These are phyloP conservation scores for Boletus edulis DNA, from an alignment of 768 basidiomycete genomes.

Conservation along the genomic window DNA sequence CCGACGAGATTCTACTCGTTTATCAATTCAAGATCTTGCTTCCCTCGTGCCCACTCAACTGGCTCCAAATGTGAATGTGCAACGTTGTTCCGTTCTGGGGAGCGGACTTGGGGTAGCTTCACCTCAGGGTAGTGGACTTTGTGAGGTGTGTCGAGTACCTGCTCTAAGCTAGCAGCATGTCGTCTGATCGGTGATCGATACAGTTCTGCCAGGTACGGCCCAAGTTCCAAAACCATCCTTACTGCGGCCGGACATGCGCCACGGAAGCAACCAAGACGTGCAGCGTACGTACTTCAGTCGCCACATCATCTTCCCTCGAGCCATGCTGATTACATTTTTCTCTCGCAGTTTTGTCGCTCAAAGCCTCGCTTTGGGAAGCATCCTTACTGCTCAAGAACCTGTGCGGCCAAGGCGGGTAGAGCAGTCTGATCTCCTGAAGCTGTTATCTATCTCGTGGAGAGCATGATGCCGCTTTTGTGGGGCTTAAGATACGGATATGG, in stretches of 20 bases:
- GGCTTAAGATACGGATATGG: not conserved
- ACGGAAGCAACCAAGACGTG: constrained; percentile 38
- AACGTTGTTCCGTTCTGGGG: constrained; percentile 1
- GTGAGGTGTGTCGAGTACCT: constrained; percentile 24
- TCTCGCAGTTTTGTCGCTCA: constrained; percentile 25
- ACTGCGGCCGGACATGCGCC: constrained; percentile 66
- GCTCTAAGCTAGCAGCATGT: not conserved
- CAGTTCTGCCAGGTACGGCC: constrained; percentile 54
- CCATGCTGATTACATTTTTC: constrained; percentile 4
- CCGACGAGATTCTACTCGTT: constrained; percentile 27
- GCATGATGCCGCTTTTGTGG: not conserved
- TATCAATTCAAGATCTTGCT: constrained; percentile 33
- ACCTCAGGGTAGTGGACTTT: constrained; percentile 21
- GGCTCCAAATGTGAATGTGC: constrained; percentile 2
- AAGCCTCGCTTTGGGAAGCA: constrained; percentile 34
- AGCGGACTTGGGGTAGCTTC: not conserved
- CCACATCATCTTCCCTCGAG: not conserved
- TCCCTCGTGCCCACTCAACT: constrained; percentile 15
- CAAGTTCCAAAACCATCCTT: constrained; percentile 57
- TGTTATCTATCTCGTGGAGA: not conserved
- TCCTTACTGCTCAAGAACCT: constrained; percentile 33
- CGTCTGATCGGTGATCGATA: constrained; percentile 25
- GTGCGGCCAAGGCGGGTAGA: constrained; percentile 25
- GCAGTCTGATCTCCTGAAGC: constrained; percentile 4
- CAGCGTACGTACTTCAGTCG: constrained; percentile 17